Base-by-base conservation (phyloP, 768 basidiomycete species). In the Daedaleopsis nitida region DNA sequence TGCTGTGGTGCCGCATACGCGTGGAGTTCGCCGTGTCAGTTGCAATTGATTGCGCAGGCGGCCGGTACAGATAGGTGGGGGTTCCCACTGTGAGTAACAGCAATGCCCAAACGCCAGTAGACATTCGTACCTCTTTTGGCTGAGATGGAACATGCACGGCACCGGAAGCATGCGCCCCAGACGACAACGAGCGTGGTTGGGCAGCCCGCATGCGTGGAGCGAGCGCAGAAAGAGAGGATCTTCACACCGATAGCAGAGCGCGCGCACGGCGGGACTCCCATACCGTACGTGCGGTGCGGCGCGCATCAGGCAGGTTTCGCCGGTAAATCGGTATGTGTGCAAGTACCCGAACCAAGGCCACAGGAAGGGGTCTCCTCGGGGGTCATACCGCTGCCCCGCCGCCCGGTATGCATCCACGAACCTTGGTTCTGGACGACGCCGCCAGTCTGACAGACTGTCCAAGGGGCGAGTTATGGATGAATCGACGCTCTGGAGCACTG, bases 11-110 rank as follows among this genome's bases (percentile, higher is more conserved):
- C 23, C 23, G 44, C n/a, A 45, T 45, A 49, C 8, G 47, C 23
- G 17, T 24, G 55, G 17, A 50, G n/a, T 23, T 45, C 37, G 23
- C 38, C 37, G n/a, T 48, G 5, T 47, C 8, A 27, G 19, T 9
- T n/a, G 19, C 35, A 47, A 24, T 48, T 35, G 34, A 51, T 21
- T 11, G 57, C 53, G 48, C 57, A 48, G 34, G 39, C 19, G 32
- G 9, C 49, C 38, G 57, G 32, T 16, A 42, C n/a, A n/a, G n/a
- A n/a, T n/a, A n/a, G n/a, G n/a, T n/a, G 19, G n/a, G 10, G 6
- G 27, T 64, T 64, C 62, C 62, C 62, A 64, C 62, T 64, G 62
- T 64, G 62, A 64, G 58, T 55, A 57, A 50, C 24, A 43, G 49
- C 17, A 23, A 42, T 39, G 44, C 48, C 50, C 42, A 52, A 43